Evolutionary conservation across 2,329 filamentous ascomycete genomes (phyloP).

Genomic region (Bipolaris cookei): DNA sequence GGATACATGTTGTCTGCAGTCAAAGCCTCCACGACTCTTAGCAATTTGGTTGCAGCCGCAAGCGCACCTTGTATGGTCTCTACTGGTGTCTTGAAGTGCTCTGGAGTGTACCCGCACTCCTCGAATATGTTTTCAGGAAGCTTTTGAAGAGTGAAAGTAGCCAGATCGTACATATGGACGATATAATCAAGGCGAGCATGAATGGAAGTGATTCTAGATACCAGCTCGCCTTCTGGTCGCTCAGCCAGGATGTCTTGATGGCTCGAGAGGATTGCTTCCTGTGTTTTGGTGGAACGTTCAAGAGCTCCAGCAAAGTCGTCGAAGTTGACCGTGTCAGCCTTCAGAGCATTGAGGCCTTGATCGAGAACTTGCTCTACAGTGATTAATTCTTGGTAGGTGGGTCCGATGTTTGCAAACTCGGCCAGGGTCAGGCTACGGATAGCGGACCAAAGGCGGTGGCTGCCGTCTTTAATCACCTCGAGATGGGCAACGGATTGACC

Average conservation of each 20-base stretch:
- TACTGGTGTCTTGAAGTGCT: conserved; percentile 25
- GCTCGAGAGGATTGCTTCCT: conserved; percentile 24
- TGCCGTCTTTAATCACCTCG: conserved; percentile 81
- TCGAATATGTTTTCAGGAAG: conserved; percentile 8
- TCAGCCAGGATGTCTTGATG: conserved; percentile 23
- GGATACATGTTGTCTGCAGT: conserved; percentile 39
- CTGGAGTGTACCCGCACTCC: conserved; percentile 52
- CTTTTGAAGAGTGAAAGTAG: conserved; percentile 20
- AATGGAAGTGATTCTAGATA: conserved; percentile 30
- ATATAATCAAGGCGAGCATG: conserved; percentile 31
- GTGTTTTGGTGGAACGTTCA: conserved; percentile 56
- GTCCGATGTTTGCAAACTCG: conserved; percentile 79
- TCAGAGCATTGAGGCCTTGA: conserved; percentile 82
- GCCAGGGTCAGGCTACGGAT: conserved; percentile 79
- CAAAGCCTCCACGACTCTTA: conserved; percentile 30
- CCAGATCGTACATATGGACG: conserved; percentile 25
- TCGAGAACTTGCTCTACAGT: conserved; percentile 90
- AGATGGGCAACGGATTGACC: conserved; percentile 86
- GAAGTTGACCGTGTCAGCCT: conserved; percentile 84
- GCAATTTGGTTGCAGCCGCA: conserved; percentile 28
- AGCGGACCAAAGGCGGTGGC: conserved; percentile 80
- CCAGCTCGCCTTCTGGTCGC: conserved; percentile 36
- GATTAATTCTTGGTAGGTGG: conserved; percentile 84
- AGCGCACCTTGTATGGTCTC: conserved; percentile 24
- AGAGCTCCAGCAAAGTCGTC: conserved; percentile 81